Evolutionary conservation across 768 basidiomycete species (phyloP).

Genomic region (Termitomyces sp.): DNA sequence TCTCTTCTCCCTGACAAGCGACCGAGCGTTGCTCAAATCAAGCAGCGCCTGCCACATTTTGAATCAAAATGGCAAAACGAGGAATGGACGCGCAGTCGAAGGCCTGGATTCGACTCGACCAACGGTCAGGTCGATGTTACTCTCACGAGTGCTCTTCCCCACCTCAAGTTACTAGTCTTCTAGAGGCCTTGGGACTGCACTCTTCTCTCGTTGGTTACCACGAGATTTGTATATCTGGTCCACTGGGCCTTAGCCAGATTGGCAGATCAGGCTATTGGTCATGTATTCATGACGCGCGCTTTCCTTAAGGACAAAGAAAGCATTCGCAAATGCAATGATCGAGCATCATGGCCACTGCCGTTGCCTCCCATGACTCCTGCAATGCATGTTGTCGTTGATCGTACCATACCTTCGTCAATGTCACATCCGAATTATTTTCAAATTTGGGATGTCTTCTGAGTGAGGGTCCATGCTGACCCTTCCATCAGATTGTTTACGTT

Average conservation of each 20-base stretch:
- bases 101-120: slow-evolving; percentile 4
- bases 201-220: not conserved
- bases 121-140: not conserved
- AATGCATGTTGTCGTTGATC: not conserved
- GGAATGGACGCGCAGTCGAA: slow-evolving; percentile 9
- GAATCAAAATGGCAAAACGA: not conserved
- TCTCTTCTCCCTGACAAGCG: not conserved
- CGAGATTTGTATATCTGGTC: not conserved
- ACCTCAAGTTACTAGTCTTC: not conserved
- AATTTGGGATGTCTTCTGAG: not conserved
- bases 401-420: not conserved
- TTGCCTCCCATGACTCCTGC: not conserved
- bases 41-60: not conserved
- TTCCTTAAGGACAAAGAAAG: not conserved
- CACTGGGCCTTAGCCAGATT: not conserved
- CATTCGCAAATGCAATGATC: too few species aligned
- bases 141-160: slow-evolving; percentile 4
- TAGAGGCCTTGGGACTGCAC: not conserved
- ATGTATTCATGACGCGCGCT: not conserved
- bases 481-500: too few species aligned
- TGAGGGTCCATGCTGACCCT: not conserved
- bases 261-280: not conserved
- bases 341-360: not conserved
- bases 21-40: slow-evolving; percentile 7
- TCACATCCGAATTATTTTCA: not conserved